phyloP scores from a whole-genome alignment of 2,329 filamentous ascomycete genomes.

The Setomelanomma holmii region DNA sequence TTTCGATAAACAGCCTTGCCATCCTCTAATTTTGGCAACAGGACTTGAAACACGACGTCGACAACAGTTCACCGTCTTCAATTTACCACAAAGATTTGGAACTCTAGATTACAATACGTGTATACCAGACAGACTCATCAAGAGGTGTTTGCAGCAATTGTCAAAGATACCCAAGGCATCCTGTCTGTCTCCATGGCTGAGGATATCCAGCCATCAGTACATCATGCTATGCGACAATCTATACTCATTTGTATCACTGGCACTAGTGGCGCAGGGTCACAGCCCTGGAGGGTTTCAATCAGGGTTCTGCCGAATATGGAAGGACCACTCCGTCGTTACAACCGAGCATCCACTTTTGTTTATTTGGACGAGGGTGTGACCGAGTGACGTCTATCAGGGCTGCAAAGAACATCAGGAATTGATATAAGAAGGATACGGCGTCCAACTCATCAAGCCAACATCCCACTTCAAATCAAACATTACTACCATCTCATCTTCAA shows the following conservation, averaged over 20 bases:
- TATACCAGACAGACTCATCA: neutral
- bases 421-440: conserved; percentile 19
- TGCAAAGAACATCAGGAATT: neutral
- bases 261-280: neutral
- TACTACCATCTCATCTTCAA: too few species aligned
- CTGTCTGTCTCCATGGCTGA: too few species aligned
- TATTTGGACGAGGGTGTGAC: conserved; percentile 5
- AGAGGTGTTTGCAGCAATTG: too few species aligned
- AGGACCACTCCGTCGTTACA: neutral
- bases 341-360: conserved; percentile 8
- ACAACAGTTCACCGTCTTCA: too few species aligned
- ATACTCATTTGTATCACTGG: neutral
- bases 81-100: too few species aligned
- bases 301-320: neutral
- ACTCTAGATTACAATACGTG: too few species aligned
- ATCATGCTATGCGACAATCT: neutral
- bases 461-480: conserved; percentile 1
- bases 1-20: conserved; percentile 13
- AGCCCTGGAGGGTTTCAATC: neutral
- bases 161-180: too few species aligned
- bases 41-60: too few species aligned
- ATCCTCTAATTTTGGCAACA: neutral
- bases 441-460: neutral
- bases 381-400: conserved; percentile 12
- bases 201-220: too few species aligned